A percentile compares a stretch with the other conserved stretches of the same genome.
These are phyloP conservation scores for Ascosphaera pollenicola DNA, from an alignment of 2,329 filamentous ascomycete species.

Conservation along the genomic window DNA sequence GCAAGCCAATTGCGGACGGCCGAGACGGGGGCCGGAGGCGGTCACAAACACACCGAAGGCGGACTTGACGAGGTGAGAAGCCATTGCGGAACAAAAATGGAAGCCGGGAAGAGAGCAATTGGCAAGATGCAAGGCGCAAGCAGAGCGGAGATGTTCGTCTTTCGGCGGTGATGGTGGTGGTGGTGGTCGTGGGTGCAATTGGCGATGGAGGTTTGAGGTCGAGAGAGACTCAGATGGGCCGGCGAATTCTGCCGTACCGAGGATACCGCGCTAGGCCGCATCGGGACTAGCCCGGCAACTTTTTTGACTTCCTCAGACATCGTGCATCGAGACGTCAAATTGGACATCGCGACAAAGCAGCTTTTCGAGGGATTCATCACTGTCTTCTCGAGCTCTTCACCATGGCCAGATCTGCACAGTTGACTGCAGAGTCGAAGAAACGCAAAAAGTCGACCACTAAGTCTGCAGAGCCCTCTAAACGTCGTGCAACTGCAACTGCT, in stretches of 20 bases:
- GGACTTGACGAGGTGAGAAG: constrained; percentile 90
- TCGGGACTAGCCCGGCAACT: constrained; percentile 8
- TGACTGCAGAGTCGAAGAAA: constrained; percentile 14
- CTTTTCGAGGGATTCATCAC: too few relatives aligned
- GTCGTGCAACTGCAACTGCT: constrained; percentile 19
- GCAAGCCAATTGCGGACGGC: too few relatives aligned
- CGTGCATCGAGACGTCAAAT: too few relatives aligned
- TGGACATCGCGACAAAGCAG: too few relatives aligned
- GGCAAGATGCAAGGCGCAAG: constrained; percentile 11
- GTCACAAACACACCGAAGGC: constrained; percentile 59
- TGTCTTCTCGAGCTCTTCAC: neutral
- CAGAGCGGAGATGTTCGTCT: constrained; percentile 10
- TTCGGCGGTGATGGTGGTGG: constrained; percentile 7
- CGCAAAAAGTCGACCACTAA: constrained; percentile 11
- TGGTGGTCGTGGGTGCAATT: constrained; percentile 14
- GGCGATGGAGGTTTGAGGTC: constrained; percentile 12
- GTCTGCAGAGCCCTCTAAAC: constrained; percentile 14
- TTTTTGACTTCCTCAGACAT: too few relatives aligned
- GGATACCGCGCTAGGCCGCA: constrained; percentile 12
- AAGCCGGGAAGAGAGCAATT: neutral
- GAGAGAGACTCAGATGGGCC: constrained; percentile 1
- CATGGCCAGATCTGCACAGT: constrained; percentile 9
- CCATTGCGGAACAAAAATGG: constrained; percentile 49
- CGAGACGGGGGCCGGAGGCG: constrained; percentile 3
- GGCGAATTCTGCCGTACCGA: constrained; percentile 5